phyloP scores from a whole-genome alignment of 2,329 filamentous ascomycete genomes.

The Beauveria sp. region DNA sequence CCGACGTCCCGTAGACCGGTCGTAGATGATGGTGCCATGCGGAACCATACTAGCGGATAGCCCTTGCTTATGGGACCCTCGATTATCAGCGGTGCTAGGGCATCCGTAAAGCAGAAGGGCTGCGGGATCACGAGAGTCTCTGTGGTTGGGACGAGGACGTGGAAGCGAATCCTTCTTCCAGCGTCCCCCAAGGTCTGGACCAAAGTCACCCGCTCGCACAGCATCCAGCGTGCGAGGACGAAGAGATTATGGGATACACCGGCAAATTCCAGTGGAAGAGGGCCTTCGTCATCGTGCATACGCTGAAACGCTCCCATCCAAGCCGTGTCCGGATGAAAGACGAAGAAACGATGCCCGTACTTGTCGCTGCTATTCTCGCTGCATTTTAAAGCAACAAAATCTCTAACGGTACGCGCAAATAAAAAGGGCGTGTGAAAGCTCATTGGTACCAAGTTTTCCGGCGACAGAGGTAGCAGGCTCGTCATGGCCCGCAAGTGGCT shows the following conservation, averaged over 20 bases:
- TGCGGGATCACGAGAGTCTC: conserved; percentile 11
- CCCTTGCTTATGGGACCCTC: conserved; percentile 8
- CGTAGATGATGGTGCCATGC: neutral
- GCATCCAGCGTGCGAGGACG: conserved; percentile 11
- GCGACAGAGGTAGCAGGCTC: neutral
- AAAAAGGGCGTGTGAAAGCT: neutral
- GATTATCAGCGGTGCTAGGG: conserved; percentile 1
- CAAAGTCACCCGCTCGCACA: conserved; percentile 11
- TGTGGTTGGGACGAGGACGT: conserved; percentile 3
- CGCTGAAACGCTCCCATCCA: conserved; percentile 11
- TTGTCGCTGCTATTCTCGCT: neutral
- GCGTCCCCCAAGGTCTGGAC: conserved; percentile 6
- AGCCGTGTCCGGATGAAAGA: conserved; percentile 10
- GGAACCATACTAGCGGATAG: conserved; percentile 6
- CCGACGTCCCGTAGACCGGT: conserved; percentile 4
- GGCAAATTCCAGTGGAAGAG: conserved; percentile 1
- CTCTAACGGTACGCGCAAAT: conserved; percentile 6
- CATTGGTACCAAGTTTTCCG: neutral
- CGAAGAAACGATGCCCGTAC: conserved; percentile 8
- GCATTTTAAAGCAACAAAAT: conserved; percentile 9
- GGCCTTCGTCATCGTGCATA: neutral
- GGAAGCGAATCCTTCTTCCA: conserved; percentile 3
- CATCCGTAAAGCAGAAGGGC: conserved; percentile 1
- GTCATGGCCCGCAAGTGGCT: neutral
- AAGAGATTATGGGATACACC: conserved; percentile 8